These are phyloP conservation scores for Symbiodinium pilosum DNA, from an alignment of 73 alveolate species.

Conservation along the genomic window DNA sequence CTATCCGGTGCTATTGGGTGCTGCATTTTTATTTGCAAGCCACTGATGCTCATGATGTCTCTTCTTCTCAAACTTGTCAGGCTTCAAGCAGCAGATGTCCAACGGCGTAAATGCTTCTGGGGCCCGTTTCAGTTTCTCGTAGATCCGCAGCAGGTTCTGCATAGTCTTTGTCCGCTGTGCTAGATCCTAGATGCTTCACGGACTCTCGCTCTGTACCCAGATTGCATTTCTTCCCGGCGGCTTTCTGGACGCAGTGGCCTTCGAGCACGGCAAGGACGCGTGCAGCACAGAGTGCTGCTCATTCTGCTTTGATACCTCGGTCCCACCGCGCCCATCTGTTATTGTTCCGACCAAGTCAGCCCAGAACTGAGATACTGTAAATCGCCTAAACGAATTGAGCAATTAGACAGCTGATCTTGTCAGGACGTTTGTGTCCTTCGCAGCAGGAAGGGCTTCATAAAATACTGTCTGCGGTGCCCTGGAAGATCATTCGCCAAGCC, in stretches of 20 bases:
- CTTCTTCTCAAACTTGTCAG: too few species aligned
- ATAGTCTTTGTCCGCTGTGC: too few species aligned
- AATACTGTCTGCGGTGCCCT: conserved; percentile 48
- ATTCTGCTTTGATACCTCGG: too few species aligned
- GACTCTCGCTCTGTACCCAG: background rate
- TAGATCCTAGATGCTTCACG: background rate
- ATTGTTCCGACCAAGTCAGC: too few species aligned
- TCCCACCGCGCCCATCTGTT: too few species aligned
- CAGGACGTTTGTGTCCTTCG: conserved; percentile 71
- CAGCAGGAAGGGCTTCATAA: conserved; percentile 80
- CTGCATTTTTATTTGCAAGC: too few species aligned
- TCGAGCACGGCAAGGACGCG: conserved; percentile 61
- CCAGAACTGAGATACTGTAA: too few species aligned
- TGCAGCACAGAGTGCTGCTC: too few species aligned
- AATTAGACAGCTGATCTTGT: background rate
- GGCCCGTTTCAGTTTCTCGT: background rate
- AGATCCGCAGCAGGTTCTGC: background rate
- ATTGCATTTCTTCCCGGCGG: conserved; percentile 58
- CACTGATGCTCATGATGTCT: background rate
- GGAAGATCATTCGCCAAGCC: background rate
- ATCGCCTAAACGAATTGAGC: too few species aligned
- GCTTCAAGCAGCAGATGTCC: conserved; percentile 63
- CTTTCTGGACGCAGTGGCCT: conserved; percentile 54
- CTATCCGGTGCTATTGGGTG: too few species aligned
- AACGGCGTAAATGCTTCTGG: conserved; percentile 3